A percentile compares a stretch with the other conserved stretches of the same genome.
Conservation (phyloP, 768 basidiomycete species). For the Termitomyces sp. region DNA sequence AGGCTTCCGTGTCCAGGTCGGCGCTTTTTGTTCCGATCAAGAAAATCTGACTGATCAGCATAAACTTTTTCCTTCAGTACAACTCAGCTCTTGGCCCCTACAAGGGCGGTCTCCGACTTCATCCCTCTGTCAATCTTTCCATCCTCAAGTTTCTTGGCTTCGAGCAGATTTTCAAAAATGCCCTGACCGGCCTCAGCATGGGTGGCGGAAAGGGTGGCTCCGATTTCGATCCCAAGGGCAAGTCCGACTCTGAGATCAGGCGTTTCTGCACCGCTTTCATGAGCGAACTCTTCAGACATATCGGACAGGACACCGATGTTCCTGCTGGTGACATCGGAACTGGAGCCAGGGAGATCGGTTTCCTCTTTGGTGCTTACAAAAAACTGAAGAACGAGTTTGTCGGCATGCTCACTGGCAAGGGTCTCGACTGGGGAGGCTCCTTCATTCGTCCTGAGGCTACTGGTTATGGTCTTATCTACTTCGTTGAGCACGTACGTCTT, state of each 20-base stretch:
- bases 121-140: slow-evolving; percentile 75
- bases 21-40: slow-evolving; percentile 9
- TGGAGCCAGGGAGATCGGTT: slow-evolving; percentile 71
- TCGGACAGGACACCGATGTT: slow-evolving; percentile 70
- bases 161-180: slow-evolving; percentile 81
- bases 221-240: slow-evolving; percentile 82
- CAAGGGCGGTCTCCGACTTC: slow-evolving; percentile 74
- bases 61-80: slow-evolving; percentile 36
- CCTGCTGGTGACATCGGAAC: slow-evolving; percentile 74
- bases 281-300: slow-evolving; percentile 67
- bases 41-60: not conserved
- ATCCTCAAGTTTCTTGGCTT: slow-evolving; percentile 84
- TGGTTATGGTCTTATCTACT: slow-evolving; percentile 74
- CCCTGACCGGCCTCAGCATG: slow-evolving; percentile 70
- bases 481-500: slow-evolving; percentile 56
- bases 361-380: slow-evolving; percentile 76
- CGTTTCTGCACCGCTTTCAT: slow-evolving; percentile 70
- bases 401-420: slow-evolving; percentile 70
- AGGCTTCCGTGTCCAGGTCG: slow-evolving; percentile 68
- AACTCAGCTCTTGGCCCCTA: slow-evolving; percentile 76
- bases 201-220: slow-evolving; percentile 77
- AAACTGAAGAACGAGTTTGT: slow-evolving; percentile 65
- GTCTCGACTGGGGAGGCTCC: slow-evolving; percentile 63
- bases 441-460: slow-evolving; percentile 73
- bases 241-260: slow-evolving; percentile 67